Base-by-base conservation (phyloP, 208 protist genomes). In the Acanthamoeba triangularis region DNA sequence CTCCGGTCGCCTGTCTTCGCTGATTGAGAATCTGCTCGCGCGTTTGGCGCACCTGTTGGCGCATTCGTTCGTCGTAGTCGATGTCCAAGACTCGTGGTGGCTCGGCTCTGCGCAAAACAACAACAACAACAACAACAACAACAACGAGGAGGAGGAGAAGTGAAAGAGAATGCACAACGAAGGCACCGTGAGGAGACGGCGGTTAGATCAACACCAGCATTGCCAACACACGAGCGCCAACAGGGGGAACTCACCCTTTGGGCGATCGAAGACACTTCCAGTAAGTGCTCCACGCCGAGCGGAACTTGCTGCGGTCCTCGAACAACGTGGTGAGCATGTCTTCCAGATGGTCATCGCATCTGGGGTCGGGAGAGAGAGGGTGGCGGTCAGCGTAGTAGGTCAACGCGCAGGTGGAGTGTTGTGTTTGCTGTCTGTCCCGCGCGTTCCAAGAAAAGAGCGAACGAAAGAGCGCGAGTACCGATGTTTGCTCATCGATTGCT, bases 331-430 rank as follows among this genome's bases (percentile, higher is more conserved):
- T 61, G 10, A 88, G 41, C 28, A 61, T 18, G 80, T 61, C 80
- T 30, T 88, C 47, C 69, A 78, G 30, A 20, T 78, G 69, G 30
- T 78, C 69, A 41, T 78, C 69, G 20, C 69, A 78, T n/a, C 69
- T 78, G 69, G 0, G 61, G 37, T 41, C 37, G 2, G 37, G 37
- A 41, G 37, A 10, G 37, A 41, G 37, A 10, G 49, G 49, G 49
- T 8, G 49, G 14, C 13, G 49, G 49, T 54, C 49, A 54, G 49
- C 14, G 7, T 11, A 1, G 49, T 11, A 54, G 3, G 20, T 35
- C 14, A 72, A 11, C 65, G 20, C 8, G 16, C 4, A 72, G 16
- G 28, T 37, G 10, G 30, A 74, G 28, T 33, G 14, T 41, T 78
- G n/a, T 30, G 37, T 14, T 30, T 67, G 16, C 28, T 65, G 59